Conservation (phyloP, 139 green algal genomes). For the Auxenochlorella protothecoides region DNA sequence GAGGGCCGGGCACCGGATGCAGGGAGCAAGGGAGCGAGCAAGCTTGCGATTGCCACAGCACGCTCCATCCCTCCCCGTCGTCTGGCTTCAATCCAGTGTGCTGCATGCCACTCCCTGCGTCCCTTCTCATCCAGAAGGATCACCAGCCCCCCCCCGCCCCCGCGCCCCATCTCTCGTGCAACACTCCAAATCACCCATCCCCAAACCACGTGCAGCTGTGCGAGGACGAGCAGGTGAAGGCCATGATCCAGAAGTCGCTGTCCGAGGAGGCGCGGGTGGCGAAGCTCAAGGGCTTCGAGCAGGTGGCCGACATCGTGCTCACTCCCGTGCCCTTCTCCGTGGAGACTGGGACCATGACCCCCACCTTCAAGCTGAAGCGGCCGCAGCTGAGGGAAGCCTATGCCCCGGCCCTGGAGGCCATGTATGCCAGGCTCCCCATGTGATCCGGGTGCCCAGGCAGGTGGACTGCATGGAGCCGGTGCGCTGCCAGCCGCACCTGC, state of each 20-base stretch:
- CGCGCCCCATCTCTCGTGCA: not conserved
- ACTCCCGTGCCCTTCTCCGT: conserved; percentile 73
- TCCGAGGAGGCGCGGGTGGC: conserved; percentile 66
- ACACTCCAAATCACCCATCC: not conserved
- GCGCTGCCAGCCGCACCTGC: no score
- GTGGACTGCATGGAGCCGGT: no score
- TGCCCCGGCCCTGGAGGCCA: conserved; percentile 30
- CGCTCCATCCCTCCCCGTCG: no score
- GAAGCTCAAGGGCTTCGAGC: conserved; percentile 78
- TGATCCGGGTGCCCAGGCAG: not conserved
- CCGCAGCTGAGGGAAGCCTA: conserved; percentile 53
- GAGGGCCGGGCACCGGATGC: no score
- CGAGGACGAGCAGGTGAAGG: conserved; percentile 40
- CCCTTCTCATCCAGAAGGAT: no score
- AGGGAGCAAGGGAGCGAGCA: not conserved
- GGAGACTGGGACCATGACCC: conserved; percentile 79
- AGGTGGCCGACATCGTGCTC: conserved; percentile 64
- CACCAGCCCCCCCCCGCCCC: not conserved
- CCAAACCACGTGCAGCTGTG: conserved; percentile 30
- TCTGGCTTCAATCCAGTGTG: no score
- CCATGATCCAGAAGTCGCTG: conserved; percentile 62
- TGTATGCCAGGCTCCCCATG: conserved; percentile 33
- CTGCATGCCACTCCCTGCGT: no score
- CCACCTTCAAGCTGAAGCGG: conserved; percentile 87
- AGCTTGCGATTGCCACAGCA: not conserved